A percentile compares a stretch with the other conserved stretches of the same genome.
Evolutionary conservation across 1,284 basidiomycete species (phyloP).

Genomic region (Marasmius sp.): DNA sequence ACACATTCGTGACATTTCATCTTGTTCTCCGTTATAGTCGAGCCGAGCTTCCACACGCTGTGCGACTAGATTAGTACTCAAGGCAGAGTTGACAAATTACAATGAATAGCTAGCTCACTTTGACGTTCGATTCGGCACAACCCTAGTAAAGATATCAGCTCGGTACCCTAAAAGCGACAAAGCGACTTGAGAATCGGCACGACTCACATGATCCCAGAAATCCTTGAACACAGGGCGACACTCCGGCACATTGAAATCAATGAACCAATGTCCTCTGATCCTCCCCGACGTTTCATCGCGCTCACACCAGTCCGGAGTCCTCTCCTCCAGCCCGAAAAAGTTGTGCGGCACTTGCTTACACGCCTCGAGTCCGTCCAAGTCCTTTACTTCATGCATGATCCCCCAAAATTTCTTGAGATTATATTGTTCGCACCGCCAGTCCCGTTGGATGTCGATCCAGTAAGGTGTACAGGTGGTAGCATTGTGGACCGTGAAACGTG

Average conservation of each 20-base stretch:
- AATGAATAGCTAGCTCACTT: background rate
- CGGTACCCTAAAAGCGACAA: background rate
- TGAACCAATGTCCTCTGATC: background rate
- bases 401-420: background rate
- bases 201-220: background rate
- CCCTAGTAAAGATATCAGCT: background rate
- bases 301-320: background rate
- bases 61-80: background rate
- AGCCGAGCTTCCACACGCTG: background rate
- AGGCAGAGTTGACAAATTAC: background rate
- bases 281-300: background rate
- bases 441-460: background rate
- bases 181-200: too few relatives aligned
- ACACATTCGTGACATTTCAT: conserved; percentile 1
- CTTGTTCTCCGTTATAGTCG: background rate
- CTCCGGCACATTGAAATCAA: background rate
- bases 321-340: background rate
- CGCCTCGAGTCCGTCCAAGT: background rate
- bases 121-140: background rate
- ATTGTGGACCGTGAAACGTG: background rate
- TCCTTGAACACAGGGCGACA: background rate
- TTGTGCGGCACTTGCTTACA: background rate
- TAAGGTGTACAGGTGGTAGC: background rate
- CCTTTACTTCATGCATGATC: background rate
- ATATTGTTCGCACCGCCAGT: background rate